A percentile compares a stretch with the other conserved stretches of the same genome.
Conservation (phyloP, 495 filamentous ascomycete species). For the Penicillium crystallinum region DNA sequence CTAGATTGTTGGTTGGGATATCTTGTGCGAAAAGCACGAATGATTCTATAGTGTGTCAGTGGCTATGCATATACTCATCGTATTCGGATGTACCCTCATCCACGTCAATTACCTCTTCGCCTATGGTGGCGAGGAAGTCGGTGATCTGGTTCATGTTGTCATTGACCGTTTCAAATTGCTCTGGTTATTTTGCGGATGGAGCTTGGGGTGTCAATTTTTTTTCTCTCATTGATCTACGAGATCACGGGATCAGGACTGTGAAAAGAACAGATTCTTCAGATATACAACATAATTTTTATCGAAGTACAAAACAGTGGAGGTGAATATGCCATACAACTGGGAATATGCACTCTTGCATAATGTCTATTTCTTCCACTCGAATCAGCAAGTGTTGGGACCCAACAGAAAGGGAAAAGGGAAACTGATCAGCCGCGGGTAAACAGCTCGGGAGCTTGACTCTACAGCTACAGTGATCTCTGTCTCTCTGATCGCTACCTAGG, state of each 20-base stretch:
- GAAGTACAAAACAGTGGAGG: too few relatives aligned
- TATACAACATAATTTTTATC: too few relatives aligned
- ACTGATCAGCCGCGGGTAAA: conserved; percentile 17
- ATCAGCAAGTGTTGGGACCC: conserved; percentile 14
- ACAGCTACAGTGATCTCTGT: too few relatives aligned
- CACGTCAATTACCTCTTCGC: conserved; percentile 48
- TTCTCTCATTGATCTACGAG: conserved; percentile 7
- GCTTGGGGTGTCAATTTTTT: not conserved
- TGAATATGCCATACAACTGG: too few relatives aligned
- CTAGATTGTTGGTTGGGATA: conserved; percentile 72
- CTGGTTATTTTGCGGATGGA: not conserved
- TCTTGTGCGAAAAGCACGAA: conserved; percentile 77
- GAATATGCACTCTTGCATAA: not conserved
- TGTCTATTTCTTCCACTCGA: not conserved
- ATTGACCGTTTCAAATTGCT: not conserved
- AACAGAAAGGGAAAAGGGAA: conserved; percentile 16
- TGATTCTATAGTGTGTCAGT: conserved; percentile 54
- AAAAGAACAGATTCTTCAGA: not conserved
- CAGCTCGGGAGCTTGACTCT: not conserved
- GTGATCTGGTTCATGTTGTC: conserved; percentile 3
- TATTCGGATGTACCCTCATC: conserved; percentile 55
- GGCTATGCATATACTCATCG: not conserved
- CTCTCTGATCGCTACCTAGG: too few relatives aligned
- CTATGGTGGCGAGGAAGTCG: conserved; percentile 16
- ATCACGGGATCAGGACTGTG: conserved; percentile 7